These are phyloP conservation scores for Torulaspora delbrueckii DNA, from an alignment of 805 yeast genomes.

Conservation along the genomic window DNA sequence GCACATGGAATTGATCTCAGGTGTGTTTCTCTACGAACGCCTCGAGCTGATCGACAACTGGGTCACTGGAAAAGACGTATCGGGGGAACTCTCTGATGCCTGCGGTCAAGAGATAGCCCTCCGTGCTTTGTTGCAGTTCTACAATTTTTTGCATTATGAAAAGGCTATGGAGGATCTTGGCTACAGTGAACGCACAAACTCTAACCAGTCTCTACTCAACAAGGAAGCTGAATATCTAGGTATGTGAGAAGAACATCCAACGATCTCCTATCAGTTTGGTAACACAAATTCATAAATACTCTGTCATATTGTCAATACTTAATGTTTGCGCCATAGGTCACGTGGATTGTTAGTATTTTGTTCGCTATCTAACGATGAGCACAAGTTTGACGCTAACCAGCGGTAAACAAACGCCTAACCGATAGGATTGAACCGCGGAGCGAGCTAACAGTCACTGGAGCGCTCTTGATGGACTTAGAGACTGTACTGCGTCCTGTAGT, in stretches of 20 bases:
- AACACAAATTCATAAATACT: no score
- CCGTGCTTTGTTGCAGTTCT: conserved; percentile 71
- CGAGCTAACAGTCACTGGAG: not conserved
- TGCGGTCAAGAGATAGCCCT: conserved; percentile 82
- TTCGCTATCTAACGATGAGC: not conserved
- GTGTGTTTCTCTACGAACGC: conserved; percentile 72
- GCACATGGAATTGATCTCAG: conserved; percentile 90
- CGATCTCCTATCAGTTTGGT: no score
- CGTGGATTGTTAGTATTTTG: no score
- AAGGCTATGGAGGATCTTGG: conserved; percentile 53
- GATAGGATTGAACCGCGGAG: not conserved
- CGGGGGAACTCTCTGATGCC: conserved; percentile 68
- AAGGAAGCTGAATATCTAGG: conserved; percentile 38
- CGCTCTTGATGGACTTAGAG: conserved; percentile 23
- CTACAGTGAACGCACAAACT: conserved; percentile 39
- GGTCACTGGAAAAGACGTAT: conserved; percentile 78
- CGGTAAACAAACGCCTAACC: conserved; percentile 1
- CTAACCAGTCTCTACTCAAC: conserved; percentile 37
- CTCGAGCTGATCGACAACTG: conserved; percentile 76
- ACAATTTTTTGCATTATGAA: conserved; percentile 58
- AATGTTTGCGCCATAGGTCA: not conserved
- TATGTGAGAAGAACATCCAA: conserved; percentile 13
- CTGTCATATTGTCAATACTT: not conserved
- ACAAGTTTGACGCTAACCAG: not conserved
- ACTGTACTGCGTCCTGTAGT: conserved; percentile 18